Evolutionary conservation across 768 basidiomycete species (phyloP).

Genomic region (Agrocybe pediades): DNA sequence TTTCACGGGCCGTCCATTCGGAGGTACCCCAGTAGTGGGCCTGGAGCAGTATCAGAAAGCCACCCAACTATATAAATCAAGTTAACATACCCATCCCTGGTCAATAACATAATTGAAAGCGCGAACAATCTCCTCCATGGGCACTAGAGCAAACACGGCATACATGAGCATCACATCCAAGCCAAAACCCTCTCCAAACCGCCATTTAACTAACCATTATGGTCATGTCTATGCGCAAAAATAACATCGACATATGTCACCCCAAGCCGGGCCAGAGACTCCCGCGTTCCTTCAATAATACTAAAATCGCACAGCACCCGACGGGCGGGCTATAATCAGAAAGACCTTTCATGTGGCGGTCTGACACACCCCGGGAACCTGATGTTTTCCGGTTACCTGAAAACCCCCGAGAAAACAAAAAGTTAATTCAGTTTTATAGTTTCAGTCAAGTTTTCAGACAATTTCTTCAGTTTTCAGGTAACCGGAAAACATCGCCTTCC

Average conservation of each 20-base stretch:
- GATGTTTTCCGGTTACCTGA: no score
- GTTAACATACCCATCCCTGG: conserved; percentile 55
- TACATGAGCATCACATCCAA: not conserved
- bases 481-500: no score
- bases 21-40: conserved; percentile 77
- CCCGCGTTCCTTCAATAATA: conserved; percentile 75
- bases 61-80: conserved; percentile 1
- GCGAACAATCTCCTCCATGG: conserved; percentile 79
- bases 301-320: conserved; percentile 35
- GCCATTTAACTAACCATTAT: conserved; percentile 37
- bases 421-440: no score
- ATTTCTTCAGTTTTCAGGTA: no score
- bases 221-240: conserved; percentile 71
- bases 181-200: not conserved
- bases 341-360: not conserved
- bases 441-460: no score
- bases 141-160: conserved; percentile 42
- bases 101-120: conserved; percentile 82
- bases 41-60: conserved; percentile 23
- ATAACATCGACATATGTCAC: conserved; percentile 77
- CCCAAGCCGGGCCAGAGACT: conserved; percentile 66
- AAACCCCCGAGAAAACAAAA: no score
- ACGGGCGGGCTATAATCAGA: not conserved
- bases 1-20: conserved; percentile 75
- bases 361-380: no score